Evolutionary conservation across 139 green algal genomes (phyloP), one percentile per base, ranked within the genome.

Genomic region (Closterium sp.): DNA sequence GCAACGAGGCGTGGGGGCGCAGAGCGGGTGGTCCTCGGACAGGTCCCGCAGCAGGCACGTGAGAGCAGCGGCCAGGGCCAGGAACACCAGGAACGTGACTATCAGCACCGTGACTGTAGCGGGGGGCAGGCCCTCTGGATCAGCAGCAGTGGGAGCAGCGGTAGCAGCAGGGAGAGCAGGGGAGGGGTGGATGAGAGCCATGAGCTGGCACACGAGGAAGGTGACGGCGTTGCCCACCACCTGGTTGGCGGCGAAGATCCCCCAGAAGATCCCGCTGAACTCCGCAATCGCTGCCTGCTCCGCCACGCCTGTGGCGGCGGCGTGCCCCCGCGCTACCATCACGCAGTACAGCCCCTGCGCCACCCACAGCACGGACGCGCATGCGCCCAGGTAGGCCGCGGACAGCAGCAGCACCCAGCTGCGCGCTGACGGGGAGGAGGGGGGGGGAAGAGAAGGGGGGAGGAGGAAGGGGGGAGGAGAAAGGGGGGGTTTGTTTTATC

Each of bases 241-340:
- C 90, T 92, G 90, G 35, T 92, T 92, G 9, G 34, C 23, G 12
- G 90, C 90, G 23, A 92, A 90, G 36, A 92, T 34, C 3, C 34
- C 34, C 90, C 90, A 92, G 64, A 92, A 92, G 7, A 86, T 34
- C 23, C 90, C 90, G 84, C 76, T 92, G 86, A 92, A 92, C 25
- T 88, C 55, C 25, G 85, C 90, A 6, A 92, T 83, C n/a, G 34
- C 31, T 7, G 81, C 33, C 9, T 90, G 85, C 90, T 92, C 90
- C 64, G 90, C 25, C 25, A 90, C 19, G 38, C 66, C 55, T 30
- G 85, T 35, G 30, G 86, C 35, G 12, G 55, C 81, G 12, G 83
- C 33, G 35, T 92, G 90, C 9, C 84, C 84, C n/a, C 66, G 43
- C 25, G 90, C 90, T 5, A 69, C n/a, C 33, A 33, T 33, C 10